Conservation (phyloP, 2,329 filamentous ascomycete species). For the Colletotrichum sp. region DNA sequence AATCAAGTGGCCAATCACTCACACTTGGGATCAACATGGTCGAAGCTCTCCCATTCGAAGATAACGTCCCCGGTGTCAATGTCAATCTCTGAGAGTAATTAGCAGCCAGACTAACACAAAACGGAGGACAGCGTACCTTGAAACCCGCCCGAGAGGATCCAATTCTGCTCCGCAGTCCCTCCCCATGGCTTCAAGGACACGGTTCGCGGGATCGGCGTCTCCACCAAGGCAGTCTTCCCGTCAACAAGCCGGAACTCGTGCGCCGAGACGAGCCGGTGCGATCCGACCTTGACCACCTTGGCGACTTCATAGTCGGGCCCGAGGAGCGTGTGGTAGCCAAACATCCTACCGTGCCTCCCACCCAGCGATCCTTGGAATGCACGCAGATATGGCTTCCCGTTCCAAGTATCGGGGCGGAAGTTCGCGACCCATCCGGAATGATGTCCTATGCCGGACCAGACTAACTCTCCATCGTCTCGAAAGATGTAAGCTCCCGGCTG, state of each 20-base stretch:
- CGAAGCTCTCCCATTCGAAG: constrained; percentile 48
- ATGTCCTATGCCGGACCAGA: background rate
- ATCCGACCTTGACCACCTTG: background rate
- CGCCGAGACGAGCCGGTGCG: background rate
- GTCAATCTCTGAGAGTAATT: constrained; percentile 45
- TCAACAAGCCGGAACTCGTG: background rate
- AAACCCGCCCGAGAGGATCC: background rate
- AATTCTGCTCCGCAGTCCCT: background rate
- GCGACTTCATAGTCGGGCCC: background rate
- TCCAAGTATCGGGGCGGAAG: background rate
- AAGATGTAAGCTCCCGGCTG: background rate
- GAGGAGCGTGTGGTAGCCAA: background rate
- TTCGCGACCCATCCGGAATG: background rate
- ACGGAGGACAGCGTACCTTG: background rate
- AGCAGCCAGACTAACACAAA: background rate
- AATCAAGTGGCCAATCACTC: fast-evolving
- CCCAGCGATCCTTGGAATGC: background rate
- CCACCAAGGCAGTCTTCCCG: background rate
- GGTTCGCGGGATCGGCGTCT: background rate
- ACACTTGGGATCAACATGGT: constrained; percentile 23
- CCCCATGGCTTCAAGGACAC: background rate
- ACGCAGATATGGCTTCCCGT: background rate
- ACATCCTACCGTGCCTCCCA: background rate
- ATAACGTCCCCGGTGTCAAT: constrained; percentile 52
- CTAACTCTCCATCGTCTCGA: background rate